phyloP scores from a whole-genome alignment of 805 yeast species.

The Wickerhamomyces hampshirensis region DNA sequence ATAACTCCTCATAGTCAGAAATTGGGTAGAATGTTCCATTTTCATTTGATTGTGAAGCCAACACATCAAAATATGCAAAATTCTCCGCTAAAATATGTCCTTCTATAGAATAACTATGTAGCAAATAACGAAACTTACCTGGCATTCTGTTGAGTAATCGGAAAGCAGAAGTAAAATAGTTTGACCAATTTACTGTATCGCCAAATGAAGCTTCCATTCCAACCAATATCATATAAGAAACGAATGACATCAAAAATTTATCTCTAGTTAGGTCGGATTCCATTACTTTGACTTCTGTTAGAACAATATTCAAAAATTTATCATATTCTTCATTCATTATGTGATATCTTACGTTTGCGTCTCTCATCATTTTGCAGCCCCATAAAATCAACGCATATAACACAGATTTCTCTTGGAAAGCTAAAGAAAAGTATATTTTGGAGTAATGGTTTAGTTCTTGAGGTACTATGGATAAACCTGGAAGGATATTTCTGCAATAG shows the following conservation, averaged over 20 bases:
- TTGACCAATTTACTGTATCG: conserved; percentile 2
- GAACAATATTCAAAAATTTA: conserved; percentile 4
- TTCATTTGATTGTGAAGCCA: conserved; percentile 53
- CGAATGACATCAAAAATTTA: conserved; percentile 1
- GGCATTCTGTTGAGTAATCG: background rate
- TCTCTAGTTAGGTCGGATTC: conserved; percentile 10
- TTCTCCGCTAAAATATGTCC: conserved; percentile 30
- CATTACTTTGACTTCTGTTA: conserved; percentile 19
- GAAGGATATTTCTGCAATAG: conserved; percentile 39
- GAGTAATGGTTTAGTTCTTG: conserved; percentile 40
- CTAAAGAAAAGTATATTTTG: conserved; percentile 41
- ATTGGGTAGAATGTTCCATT: conserved; percentile 61
- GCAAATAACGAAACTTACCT: conserved; percentile 1
- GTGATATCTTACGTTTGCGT: conserved; percentile 9
- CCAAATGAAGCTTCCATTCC: conserved; percentile 4
- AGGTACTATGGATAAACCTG: conserved; percentile 36
- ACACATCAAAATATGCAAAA: conserved; percentile 74
- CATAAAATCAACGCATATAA: conserved; percentile 45
- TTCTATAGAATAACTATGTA: background rate
- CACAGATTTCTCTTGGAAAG: conserved; percentile 37
- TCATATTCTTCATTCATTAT: conserved; percentile 15
- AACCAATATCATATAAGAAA: conserved; percentile 1
- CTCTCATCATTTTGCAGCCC: too few species aligned
- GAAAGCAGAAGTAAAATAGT: conserved; percentile 1
- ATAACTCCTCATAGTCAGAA: conserved; percentile 57